Evolutionary conservation across 768 basidiomycete genomes (phyloP).

Genomic region (Hericium erinaceus): DNA sequence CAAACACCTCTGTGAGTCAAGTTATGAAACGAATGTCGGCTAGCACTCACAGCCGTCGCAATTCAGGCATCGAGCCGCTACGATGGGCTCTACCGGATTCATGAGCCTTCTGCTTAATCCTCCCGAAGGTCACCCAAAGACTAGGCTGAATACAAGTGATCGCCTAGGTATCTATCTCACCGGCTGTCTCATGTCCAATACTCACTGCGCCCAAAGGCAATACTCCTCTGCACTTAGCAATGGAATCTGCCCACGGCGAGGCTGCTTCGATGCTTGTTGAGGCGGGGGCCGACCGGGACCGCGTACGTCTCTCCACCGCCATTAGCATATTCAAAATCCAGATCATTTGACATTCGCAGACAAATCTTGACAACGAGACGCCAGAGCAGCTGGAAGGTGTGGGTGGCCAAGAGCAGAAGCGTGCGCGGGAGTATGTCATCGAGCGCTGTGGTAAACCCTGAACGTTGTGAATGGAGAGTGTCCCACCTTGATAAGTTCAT

Average conservation of each 20-base stretch:
- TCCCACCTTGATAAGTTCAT: too few relatives aligned
- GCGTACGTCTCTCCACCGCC: conserved; percentile 41
- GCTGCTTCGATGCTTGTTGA: conserved; percentile 87
- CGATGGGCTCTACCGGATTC: conserved; percentile 89
- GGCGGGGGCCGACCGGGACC: conserved; percentile 86
- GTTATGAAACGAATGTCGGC: background rate
- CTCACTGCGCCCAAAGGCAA: conserved; percentile 48
- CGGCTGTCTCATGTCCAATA: conserved; percentile 12
- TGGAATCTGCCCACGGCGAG: conserved; percentile 93
- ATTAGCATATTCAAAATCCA: conserved; percentile 4
- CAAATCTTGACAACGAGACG: conserved; percentile 77
- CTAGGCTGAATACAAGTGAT: conserved; percentile 80
- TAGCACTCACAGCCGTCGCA: background rate
- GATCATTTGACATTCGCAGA: conserved; percentile 29
- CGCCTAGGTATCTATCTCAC: conserved; percentile 46
- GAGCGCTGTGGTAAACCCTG: conserved; percentile 58
- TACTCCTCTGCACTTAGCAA: conserved; percentile 92
- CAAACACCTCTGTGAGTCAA: conserved; percentile 75
- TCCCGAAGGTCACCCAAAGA: conserved; percentile 64
- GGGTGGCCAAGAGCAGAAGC: conserved; percentile 81
- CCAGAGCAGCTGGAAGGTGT: conserved; percentile 88
- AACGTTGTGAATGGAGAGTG: conserved; percentile 1
- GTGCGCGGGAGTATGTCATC: conserved; percentile 67
- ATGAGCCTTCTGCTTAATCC: conserved; percentile 79
- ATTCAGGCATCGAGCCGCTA: conserved; percentile 86